Evolutionary conservation across 140 eudicot species (phyloP).

Genomic region (Anethum foeniculum): DNA sequence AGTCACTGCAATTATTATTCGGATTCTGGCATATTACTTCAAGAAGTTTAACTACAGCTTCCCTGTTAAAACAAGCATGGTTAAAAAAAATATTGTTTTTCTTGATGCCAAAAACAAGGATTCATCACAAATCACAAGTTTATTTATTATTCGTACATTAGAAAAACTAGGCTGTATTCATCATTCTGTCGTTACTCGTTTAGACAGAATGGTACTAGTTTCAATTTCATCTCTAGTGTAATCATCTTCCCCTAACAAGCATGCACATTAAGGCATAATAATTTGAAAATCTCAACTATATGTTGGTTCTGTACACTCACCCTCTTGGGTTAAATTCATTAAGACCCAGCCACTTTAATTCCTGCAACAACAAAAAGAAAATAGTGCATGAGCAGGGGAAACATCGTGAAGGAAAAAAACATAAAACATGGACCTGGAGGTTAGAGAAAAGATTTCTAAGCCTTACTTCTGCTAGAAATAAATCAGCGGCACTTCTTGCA

Average conservation of each 20-base stretch:
- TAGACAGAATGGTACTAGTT: background rate
- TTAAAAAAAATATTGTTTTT: background rate
- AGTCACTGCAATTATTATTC: conserved; percentile 36
- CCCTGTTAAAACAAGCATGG: conserved; percentile 21
- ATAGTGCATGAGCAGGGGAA: background rate
- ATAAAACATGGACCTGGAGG: background rate
- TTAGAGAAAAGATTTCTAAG: background rate
- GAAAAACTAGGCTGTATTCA: background rate
- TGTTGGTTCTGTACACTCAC: conserved; percentile 28
- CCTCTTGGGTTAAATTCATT: conserved; percentile 74
- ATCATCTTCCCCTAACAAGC: background rate
- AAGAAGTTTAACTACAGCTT: conserved; percentile 43
- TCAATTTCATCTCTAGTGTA: background rate
- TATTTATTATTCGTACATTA: too few relatives aligned
- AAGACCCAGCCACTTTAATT: conserved; percentile 59
- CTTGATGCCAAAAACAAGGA: background rate
- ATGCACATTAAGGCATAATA: background rate
- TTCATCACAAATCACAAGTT: background rate
- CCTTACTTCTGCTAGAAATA: conserved; percentile 62
- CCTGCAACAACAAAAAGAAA: conserved; percentile 23
- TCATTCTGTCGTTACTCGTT: background rate
- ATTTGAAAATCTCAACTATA: background rate
- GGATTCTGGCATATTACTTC: conserved; percentile 47
- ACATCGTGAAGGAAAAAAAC: background rate
- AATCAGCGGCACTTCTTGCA: conserved; percentile 48